Evolutionary conservation across 176 grass and related monocot genomes (phyloP), one percentile per base, ranked within the genome.

Genomic region (Phoenix dactylifera): DNA sequence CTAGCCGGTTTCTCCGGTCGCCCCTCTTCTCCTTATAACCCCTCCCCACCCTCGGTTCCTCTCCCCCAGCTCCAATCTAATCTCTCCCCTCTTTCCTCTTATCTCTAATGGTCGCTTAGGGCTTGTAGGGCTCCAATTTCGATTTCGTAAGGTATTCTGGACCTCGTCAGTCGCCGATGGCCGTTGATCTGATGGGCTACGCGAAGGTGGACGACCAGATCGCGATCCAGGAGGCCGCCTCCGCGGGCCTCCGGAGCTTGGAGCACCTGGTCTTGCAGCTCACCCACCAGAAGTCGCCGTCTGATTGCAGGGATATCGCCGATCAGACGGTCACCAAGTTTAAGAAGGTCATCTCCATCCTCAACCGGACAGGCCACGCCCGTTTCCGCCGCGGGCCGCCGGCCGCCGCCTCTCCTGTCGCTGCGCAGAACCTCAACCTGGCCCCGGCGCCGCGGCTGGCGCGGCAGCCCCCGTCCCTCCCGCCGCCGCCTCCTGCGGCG

Each of bases 361-460:
- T 97, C 1, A 88, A 97, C 72, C 92, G 92, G 62, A 91, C 83
- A 22, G 92, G 92, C 49, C 92, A 97, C 62, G 92, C 92, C 15
- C 92, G 92, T n/a, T 97, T 97, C 84, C 74, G 87, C 25, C 87
- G 87, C 30, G 87, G 84, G 58, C 77, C 10, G 7, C 5, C 44
- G 44, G 17, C 44, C 0, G 16, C 28, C 0, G 3, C 39, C 4
- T 1, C 17, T 5, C 1, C 51, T 29, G 7, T 7, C 18, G 9
- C 15, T 4, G 18, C 57, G 35, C 9, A 1, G 35, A 44, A 18
- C 5, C 48, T 67, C 6, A 51, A 28, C 14, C 51, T 44, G 1
- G 55, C 52, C 0, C 17, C 70, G 0, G 35, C 56, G 2, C 24
- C 50, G 7, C 23, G 14, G 16, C 22, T 58, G 16, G 5, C 6